Percentiles rank a stretch among this genome's conserved stretches.
phyloP scores from a whole-genome alignment of 169 alveolate species.

The Plasmodium yoelii region DNA sequence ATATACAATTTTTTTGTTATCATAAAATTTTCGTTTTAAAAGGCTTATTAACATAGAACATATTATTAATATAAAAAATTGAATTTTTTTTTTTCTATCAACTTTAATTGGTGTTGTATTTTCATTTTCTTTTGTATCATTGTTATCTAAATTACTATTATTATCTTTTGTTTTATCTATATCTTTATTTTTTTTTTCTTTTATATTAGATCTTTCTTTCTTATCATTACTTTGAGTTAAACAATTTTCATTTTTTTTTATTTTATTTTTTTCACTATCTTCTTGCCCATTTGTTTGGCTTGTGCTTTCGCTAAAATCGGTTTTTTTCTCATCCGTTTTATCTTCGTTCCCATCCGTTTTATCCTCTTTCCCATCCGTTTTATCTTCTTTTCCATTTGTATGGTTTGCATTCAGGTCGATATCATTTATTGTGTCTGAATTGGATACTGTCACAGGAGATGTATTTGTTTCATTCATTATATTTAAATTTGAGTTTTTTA shows the following conservation, averaged over 20 bases:
- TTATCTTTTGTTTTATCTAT: neutral
- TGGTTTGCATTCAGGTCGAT: neutral
- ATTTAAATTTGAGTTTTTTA: neutral
- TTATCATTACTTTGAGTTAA: neutral
- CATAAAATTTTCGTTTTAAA: slow-evolving; percentile 27
- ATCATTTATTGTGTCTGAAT: neutral
- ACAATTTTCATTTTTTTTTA: neutral
- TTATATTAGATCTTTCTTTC: neutral
- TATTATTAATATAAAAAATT: slow-evolving; percentile 29
- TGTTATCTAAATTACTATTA: neutral
- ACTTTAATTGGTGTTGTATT: neutral
- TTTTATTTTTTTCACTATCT: neutral
- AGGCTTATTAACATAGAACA: slow-evolving; percentile 11
- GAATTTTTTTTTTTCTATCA: neutral
- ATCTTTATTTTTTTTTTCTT: neutral
- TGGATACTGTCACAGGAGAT: neutral
- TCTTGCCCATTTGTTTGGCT: neutral
- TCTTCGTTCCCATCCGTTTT: neutral
- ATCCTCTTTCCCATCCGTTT: too few species aligned
- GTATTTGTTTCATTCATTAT: neutral
- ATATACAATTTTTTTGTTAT: neutral
- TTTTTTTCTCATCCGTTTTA: neutral
- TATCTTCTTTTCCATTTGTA: neutral
- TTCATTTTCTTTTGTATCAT: neutral
- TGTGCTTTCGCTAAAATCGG: neutral